Conservation (phyloP, 495 filamentous ascomycete species). For the Tuber indicum region DNA sequence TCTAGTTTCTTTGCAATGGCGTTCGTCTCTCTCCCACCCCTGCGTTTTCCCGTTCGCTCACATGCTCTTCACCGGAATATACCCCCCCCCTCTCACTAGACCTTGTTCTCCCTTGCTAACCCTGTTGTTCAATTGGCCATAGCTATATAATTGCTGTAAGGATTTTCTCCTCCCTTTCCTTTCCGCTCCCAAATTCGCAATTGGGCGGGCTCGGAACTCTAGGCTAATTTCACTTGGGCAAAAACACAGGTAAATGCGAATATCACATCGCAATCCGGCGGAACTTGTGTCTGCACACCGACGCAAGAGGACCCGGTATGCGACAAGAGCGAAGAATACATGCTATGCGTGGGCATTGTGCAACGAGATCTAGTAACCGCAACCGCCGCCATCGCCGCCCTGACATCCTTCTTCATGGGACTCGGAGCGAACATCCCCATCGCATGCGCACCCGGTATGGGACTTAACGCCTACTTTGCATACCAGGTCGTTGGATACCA, state of each 20-base stretch:
- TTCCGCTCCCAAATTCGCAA: background rate
- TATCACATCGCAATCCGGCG: conserved; percentile 59
- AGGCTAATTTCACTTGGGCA: background rate
- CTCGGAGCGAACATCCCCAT: conserved; percentile 64
- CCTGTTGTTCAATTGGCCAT: conserved; percentile 42
- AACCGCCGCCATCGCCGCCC: conserved; percentile 65
- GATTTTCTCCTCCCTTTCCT: conserved; percentile 21
- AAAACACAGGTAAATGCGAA: conserved; percentile 39
- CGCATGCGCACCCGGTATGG: conserved; percentile 74
- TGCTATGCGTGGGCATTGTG: conserved; percentile 58
- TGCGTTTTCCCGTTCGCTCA: background rate
- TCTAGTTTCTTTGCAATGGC: conserved; percentile 73
- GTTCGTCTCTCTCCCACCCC: conserved; percentile 60
- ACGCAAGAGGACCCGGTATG: conserved; percentile 50
- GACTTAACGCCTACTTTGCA: conserved; percentile 75
- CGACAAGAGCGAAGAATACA: conserved; percentile 53
- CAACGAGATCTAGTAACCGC: conserved; percentile 72
- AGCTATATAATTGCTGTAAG: conserved; percentile 55
- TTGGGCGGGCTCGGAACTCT: background rate
- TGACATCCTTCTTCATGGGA: conserved; percentile 63
- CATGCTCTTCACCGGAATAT: conserved; percentile 41
- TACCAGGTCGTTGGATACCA: conserved; percentile 74
- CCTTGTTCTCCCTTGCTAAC: conserved; percentile 6
- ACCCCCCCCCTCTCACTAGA: conserved; percentile 2
- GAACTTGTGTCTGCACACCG: conserved; percentile 64